Conservation (phyloP, 441 rosid genomes). For the Pelargonium australe region DNA sequence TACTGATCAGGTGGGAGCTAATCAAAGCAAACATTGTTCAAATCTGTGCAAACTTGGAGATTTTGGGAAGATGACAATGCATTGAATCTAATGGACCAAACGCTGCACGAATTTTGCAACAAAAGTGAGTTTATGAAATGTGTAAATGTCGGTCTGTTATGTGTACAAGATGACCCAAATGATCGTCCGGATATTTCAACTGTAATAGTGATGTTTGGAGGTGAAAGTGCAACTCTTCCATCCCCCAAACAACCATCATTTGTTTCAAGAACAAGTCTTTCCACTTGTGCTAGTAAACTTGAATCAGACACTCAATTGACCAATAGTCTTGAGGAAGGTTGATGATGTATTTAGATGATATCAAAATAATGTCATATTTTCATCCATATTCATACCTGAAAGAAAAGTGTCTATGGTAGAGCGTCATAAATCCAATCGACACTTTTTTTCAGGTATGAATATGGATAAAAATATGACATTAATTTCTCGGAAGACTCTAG, state of each 20-base stretch:
- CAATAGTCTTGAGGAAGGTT: too few species aligned
- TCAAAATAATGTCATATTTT: too few species aligned
- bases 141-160: conserved; percentile 36
- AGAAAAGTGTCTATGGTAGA: too few species aligned
- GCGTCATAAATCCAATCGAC: too few species aligned
- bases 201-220: conserved; percentile 39
- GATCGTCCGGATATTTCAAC: conserved; percentile 55
- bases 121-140: conserved; percentile 34
- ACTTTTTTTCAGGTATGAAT: too few species aligned
- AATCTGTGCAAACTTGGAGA: conserved; percentile 47
- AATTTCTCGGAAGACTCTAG: too few species aligned
- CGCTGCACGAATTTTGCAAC: conserved; percentile 23
- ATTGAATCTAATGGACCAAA: conserved; percentile 33
- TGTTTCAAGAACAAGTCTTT: conserved; percentile 27
- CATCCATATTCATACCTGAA: too few species aligned
- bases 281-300: conserved; percentile 22
- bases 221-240: conserved; percentile 38
- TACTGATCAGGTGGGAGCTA: background rate
- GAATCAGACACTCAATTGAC: conserved; percentile 24
- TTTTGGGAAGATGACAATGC: conserved; percentile 41
- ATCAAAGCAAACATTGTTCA: too few species aligned
- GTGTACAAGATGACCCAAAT: conserved; percentile 54
- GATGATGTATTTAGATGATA: too few species aligned
- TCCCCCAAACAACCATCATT: conserved; percentile 44
- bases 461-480: too few species aligned